Evolutionary conservation across 2,329 filamentous ascomycete species (phyloP), one percentile per base, ranked within the genome.

Genomic region (Blumeria graminis): DNA sequence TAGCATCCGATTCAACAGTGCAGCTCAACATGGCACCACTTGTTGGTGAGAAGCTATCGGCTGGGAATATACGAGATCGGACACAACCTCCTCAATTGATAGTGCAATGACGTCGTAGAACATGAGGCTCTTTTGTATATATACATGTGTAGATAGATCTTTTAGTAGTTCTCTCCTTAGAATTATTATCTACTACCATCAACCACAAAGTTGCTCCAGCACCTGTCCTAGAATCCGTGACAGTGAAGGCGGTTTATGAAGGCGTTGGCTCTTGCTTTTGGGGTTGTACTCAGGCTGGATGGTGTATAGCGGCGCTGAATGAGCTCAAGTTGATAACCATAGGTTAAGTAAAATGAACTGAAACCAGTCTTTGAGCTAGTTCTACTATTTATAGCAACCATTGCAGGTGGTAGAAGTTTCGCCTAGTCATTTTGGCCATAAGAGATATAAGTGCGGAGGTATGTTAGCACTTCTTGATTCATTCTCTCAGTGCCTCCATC

Each of bases 361-460:
- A 34, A 35, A 4, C 50, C 50, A 11, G 33, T 53, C 7, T n/a
- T 34, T 32, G 50, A 36, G 13, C 8, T 35, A n/a, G 35, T 53
- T 53, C 50, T 53, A 53, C 36, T 53, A 36, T 53, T 53, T 11
- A 16, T 14, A 13, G 50, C 50, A 8, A 53, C n/a, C 33, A 28
- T 28, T 32, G 50, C 32, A 16, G 28, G 35, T 16, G 50, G 32
- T 3, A 53, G 32, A 16, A 53, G 32, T 32, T 36, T 16, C 14
- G 57, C 50, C 56, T 35, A 58, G 14, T 60, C 52, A 28, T 57
- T 43, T 32, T 60, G 22, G 11, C 43, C 13, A 39, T 59, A 53
- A 18, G 56, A 57, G 3, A 58, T 45, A 56, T 56, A 59, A 13
- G 14, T 38, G 22, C 33, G 0, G 9, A 60, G 32, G 16, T 60